Conservation (phyloP, 2,329 filamentous ascomycete species). For the Alternaria longipes region DNA sequence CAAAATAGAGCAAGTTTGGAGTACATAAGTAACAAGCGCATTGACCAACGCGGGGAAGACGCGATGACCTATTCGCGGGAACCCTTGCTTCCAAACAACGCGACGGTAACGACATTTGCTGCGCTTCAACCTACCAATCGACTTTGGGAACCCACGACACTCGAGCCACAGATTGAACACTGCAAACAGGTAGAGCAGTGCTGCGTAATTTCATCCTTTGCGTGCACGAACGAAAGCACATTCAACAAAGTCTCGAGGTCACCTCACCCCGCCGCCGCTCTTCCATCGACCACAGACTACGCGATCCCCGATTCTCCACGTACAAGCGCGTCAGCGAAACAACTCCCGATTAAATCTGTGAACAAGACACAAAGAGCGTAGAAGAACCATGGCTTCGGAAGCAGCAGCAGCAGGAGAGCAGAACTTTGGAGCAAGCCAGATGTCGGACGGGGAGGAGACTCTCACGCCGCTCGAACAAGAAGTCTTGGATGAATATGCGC, state of each 20-base stretch:
- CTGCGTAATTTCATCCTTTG: too few relatives aligned
- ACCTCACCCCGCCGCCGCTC: background rate
- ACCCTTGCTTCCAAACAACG: conserved; percentile 1
- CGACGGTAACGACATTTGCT: background rate
- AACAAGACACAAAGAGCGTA: background rate
- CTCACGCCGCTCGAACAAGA: conserved; percentile 88
- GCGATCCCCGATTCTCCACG: too few relatives aligned
- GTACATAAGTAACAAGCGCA: background rate
- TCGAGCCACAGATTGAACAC: too few relatives aligned
- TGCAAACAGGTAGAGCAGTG: too few relatives aligned
- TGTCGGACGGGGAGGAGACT: conserved; percentile 33
- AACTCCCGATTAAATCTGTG: background rate
- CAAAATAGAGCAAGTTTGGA: too few relatives aligned
- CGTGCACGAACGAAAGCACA: background rate
- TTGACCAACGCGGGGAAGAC: conserved; percentile 19
- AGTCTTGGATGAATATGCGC: conserved; percentile 91
- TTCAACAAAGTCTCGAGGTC: background rate
- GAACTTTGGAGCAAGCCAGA: background rate
- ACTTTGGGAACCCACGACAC: background rate
- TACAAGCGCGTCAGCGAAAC: background rate
- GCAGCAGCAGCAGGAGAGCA: conserved; percentile 3
- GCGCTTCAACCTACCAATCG: background rate
- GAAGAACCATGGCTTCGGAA: conserved; percentile 28
- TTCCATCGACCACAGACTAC: background rate
- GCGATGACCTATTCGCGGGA: conserved; percentile 15